Conservation (phyloP, 2,329 filamentous ascomycete genomes). For the Penicillium aurantiogriseum region DNA sequence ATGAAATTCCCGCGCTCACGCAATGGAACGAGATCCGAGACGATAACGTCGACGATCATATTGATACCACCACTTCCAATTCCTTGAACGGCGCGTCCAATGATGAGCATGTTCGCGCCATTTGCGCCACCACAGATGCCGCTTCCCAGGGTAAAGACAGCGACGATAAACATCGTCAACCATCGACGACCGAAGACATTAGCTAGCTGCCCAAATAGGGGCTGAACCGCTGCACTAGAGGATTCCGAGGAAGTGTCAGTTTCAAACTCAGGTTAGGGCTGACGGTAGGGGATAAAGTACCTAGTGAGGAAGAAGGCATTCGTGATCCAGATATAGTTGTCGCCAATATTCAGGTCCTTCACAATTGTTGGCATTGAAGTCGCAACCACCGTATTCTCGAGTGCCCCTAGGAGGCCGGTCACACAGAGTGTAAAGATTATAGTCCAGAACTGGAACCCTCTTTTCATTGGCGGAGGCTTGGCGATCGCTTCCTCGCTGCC, state of each 20-base stretch:
- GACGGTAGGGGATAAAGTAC: neutral
- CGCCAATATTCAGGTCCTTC: conserved; percentile 27
- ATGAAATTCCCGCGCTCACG: conserved; percentile 48
- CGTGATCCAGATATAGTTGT: conserved; percentile 36
- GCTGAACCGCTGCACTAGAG: conserved; percentile 40
- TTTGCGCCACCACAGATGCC: neutral
- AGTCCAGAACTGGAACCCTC: neutral
- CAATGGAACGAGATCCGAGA: conserved; percentile 53
- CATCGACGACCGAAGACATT: conserved; percentile 53
- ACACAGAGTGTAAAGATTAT: conserved; percentile 13
- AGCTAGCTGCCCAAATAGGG: conserved; percentile 51
- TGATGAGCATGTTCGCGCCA: neutral
- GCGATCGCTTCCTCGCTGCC: neutral
- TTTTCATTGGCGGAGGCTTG: neutral
- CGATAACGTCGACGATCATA: conserved; percentile 49
- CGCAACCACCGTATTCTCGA: conserved; percentile 41
- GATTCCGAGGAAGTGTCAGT: neutral
- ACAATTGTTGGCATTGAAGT: conserved; percentile 43
- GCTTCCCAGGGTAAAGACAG: conserved; percentile 30
- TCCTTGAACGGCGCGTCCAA: conserved; percentile 47
- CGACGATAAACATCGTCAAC: conserved; percentile 41
- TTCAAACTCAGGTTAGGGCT: neutral
- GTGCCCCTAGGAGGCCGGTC: conserved; percentile 31
- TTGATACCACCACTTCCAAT: conserved; percentile 47
- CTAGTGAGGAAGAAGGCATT: conserved; percentile 1